Evolutionary conservation across 1,139 yeast species (phyloP), one percentile per base, ranked within the genome.

Genomic region (Schwanniomyces etchellsii): DNA sequence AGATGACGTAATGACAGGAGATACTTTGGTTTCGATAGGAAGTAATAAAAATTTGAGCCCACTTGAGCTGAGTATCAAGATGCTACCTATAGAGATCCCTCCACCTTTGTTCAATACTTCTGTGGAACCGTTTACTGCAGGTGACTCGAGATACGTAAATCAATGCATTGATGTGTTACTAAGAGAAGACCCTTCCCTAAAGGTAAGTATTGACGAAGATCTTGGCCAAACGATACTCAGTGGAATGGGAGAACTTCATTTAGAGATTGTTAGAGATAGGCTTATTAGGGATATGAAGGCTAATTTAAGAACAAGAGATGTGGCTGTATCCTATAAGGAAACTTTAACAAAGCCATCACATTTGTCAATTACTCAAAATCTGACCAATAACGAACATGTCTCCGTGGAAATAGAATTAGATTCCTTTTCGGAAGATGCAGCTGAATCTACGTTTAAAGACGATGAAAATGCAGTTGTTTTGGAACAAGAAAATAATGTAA

Each of bases 231-330:
- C 88, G 1, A 67, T 88, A 17, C 55, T 91, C 21, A 78, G 95
- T 31, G 99, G 98, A 3, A 88, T 91, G 96, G 98, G 97, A 12
- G 96, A 88, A 47, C 64, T 91, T 31, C 98, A 91, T 55, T 66
- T 91, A 32, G 97, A 91, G 43, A 88, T 91, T 42, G 83, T 93
- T 2, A 70, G 71, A 32, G 94, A 86, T 43, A 65, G 96, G 35
- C 66, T 91, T 30, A 60, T 81, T 14, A 75, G 74, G 32, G 95
- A 86, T 38, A 70, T 89, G 70, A 81, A 81, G 50, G 96, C 95
- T 2, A 77, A 79, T 35, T 82, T 84, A 0, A 78, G 79, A 29
- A 69, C 88, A 30, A 88, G 95, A 23, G 79, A 79, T 33, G 83
- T 91, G 16, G 85, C 80, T 56, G 95, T 91, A 5, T 81, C 96